These are phyloP conservation scores for Debaryomyces prosopidis DNA, from an alignment of 805 yeast species.

Conservation along the genomic window DNA sequence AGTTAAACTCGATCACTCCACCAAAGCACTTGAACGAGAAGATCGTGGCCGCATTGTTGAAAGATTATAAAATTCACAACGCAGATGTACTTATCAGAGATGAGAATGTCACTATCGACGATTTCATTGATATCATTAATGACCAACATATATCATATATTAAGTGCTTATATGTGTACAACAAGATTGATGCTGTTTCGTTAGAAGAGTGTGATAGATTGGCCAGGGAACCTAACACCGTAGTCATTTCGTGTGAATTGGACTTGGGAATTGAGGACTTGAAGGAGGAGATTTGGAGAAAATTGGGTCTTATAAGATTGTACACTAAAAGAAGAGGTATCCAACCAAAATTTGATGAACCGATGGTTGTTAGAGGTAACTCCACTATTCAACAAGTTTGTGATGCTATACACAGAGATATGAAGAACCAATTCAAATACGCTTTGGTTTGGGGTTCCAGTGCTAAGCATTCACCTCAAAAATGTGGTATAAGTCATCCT, in stretches of 20 bases:
- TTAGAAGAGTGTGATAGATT: conserved; percentile 90
- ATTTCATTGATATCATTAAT: conserved; percentile 85
- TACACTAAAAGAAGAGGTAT: conserved; percentile 88
- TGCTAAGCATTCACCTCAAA: conserved; percentile 94
- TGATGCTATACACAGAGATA: conserved; percentile 88
- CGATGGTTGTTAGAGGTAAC: conserved; percentile 82
- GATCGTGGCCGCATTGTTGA: conserved; percentile 70
- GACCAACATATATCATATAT: conserved; percentile 85
- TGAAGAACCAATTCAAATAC: conserved; percentile 88
- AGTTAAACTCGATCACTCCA: conserved; percentile 76
- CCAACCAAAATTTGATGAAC: conserved; percentile 79
- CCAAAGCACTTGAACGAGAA: conserved; percentile 82
- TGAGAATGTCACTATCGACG: conserved; percentile 87
- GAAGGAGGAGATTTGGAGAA: conserved; percentile 91
- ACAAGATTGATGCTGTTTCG: conserved; percentile 93
- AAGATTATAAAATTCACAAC: conserved; percentile 87
- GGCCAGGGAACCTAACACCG: conserved; percentile 91
- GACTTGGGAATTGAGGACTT: conserved; percentile 85
- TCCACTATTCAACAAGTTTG: conserved; percentile 86
- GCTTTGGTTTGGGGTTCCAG: conserved; percentile 97
- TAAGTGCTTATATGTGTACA: conserved; percentile 90
- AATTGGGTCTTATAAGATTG: conserved; percentile 73
- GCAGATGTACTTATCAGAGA: conserved; percentile 92
- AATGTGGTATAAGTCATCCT: conserved; percentile 83
- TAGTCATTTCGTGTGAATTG: conserved; percentile 89